phyloP scores from a whole-genome alignment of 148 eudicot species.

The Arctostaphylos glauca region DNA sequence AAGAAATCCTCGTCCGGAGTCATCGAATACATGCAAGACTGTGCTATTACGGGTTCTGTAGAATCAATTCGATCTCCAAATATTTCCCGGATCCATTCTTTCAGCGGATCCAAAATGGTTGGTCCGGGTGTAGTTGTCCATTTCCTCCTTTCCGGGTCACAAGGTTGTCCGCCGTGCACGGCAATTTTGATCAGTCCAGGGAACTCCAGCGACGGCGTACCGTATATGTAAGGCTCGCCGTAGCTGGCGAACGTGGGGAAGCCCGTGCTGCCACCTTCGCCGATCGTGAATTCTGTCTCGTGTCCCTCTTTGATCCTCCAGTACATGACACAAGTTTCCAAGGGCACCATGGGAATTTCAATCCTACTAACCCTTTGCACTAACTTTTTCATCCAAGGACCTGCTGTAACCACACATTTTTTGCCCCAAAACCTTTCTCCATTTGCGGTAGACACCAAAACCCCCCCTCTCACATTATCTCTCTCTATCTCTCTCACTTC shows the following conservation, averaged over 20 bases:
- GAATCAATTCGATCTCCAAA: slow-evolving; percentile 55
- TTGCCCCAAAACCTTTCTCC: slow-evolving; percentile 43
- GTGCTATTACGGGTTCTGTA: slow-evolving; percentile 46
- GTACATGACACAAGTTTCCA: slow-evolving; percentile 63
- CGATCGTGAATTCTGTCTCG: slow-evolving; percentile 46
- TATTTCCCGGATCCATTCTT: slow-evolving; percentile 51
- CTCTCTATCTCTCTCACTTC: slow-evolving; percentile 42
- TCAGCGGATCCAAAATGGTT: slow-evolving; percentile 25
- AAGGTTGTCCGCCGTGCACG: slow-evolving; percentile 54
- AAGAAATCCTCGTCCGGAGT: slow-evolving; percentile 85
- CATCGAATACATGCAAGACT: slow-evolving; percentile 84
- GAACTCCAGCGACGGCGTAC: slow-evolving; percentile 79
- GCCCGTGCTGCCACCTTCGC: slow-evolving; percentile 12
- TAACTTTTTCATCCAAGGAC: slow-evolving; percentile 65
- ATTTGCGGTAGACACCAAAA: slow-evolving; percentile 38
- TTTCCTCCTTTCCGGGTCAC: slow-evolving; percentile 64
- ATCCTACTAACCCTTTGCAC: slow-evolving; percentile 25
- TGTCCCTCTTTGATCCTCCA: slow-evolving; percentile 66
- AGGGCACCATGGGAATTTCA: slow-evolving; percentile 54
- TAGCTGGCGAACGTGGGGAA: slow-evolving; percentile 87
- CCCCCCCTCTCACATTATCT: slow-evolving; percentile 22
- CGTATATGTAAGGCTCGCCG: slow-evolving; percentile 70
- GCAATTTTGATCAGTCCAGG: slow-evolving; percentile 74
- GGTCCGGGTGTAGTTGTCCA: slow-evolving; percentile 37
- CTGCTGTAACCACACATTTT: slow-evolving; percentile 72